Base-by-base conservation (phyloP, 345 rosid species). In the Noccaea caerulescens region DNA sequence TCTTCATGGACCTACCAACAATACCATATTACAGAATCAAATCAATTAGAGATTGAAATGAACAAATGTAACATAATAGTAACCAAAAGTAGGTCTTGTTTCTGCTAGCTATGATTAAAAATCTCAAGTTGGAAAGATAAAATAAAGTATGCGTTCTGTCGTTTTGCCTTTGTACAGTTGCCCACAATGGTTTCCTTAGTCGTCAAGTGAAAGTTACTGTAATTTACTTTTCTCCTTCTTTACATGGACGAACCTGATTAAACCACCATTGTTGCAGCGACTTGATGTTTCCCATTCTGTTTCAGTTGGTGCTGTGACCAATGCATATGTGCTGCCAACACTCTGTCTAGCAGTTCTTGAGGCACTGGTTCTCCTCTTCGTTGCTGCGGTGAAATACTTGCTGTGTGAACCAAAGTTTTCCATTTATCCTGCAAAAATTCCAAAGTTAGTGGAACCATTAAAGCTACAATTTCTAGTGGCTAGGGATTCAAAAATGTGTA, bases 361-460 rank as follows among this genome's bases (percentile, higher is more conserved):
- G 99, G 99, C 61, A 94, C 96, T 0, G 99, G 93, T 75, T 94
- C 97, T 4, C 99, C 99, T 81, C 99, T 82, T 71, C 99, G 79
- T 69, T 91, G 97, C 71, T 91, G 99, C 0, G 97, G 95, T 44
- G 93, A 75, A 0, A 93, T 93, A 80, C 82, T 83, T 9, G 98
- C 96, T 0, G 98, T 93, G 85, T 91, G 98, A 62, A 94, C 99
- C 84, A 91, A 61, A 5, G 99, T 91, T 81, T 94, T 94, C 99
- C 99, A 94, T 75, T 94, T 94, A 79, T 94, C 99, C 97, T 94
- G 90, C 73, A 75, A 10, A 36, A 57, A 2, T 47, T 53, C 47
- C 20, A 57, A 37, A 3, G 54, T 51, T 49, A 23, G 18, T 41
- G 3, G 23, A 42, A 50, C 56, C 52, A 69, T 69, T 36, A 7